phyloP scores from a whole-genome alignment of 2,329 filamentous ascomycete species.

The Tothia fuscella region DNA sequence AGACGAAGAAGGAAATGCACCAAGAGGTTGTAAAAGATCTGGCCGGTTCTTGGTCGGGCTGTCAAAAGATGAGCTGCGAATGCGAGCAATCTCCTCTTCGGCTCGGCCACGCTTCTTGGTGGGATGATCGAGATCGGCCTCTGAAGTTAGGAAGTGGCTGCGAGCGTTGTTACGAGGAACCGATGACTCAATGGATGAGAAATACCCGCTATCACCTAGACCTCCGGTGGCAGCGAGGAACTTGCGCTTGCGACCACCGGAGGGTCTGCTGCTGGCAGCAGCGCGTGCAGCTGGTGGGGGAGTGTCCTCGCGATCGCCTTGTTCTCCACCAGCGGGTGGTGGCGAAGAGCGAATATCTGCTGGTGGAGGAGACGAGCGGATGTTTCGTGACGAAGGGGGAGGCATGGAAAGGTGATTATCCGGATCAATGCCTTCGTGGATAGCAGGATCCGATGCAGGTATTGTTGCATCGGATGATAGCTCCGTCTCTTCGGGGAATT shows the following conservation, averaged over 20 bases:
- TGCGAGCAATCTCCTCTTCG: slow-evolving; percentile 88
- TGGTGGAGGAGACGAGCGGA: slow-evolving; percentile 58
- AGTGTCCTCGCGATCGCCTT: slow-evolving; percentile 35
- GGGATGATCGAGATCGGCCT: slow-evolving; percentile 60
- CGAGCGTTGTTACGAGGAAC: slow-evolving; percentile 60
- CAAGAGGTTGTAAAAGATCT: slow-evolving; percentile 18
- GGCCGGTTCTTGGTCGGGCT: slow-evolving; percentile 64
- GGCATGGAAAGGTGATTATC: slow-evolving; percentile 23
- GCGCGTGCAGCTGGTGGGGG: slow-evolving; percentile 47
- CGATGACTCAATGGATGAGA: slow-evolving; percentile 85
- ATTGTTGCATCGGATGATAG: slow-evolving; percentile 41
- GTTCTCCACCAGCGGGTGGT: slow-evolving; percentile 67
- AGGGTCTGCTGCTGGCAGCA: slow-evolving; percentile 1
- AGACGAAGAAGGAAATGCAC: slow-evolving; percentile 27
- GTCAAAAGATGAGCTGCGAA: slow-evolving; percentile 85
- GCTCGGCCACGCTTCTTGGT: slow-evolving; percentile 79
- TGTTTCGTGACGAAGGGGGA: slow-evolving; percentile 32
- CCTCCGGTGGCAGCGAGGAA: slow-evolving; percentile 43
- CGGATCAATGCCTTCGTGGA: slow-evolving; percentile 35
- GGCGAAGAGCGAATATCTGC: slow-evolving; percentile 80
- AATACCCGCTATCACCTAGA: slow-evolving; percentile 92
- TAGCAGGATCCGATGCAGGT: slow-evolving; percentile 37
- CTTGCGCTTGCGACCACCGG: slow-evolving; percentile 51
- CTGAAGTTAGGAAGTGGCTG: slow-evolving; percentile 56
- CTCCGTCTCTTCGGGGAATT: slow-evolving; percentile 39